Evolutionary conservation across 768 basidiomycete species (phyloP), one percentile per base, ranked within the genome.

Genomic region (Mycena belliarum): DNA sequence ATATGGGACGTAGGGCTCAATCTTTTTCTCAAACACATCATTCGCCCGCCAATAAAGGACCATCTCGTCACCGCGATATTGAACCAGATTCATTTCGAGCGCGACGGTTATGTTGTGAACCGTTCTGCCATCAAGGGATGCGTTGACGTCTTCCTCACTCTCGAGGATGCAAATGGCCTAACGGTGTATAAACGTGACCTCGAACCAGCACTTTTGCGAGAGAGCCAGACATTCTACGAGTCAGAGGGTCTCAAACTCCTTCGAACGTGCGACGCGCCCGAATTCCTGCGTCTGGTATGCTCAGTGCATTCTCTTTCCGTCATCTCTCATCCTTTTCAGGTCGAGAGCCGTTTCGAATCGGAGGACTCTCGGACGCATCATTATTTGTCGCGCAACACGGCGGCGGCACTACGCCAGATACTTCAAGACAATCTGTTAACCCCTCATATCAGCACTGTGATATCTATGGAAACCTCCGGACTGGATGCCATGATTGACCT

Each of bases 41-140:
- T 95, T 61, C 79, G 80, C 47, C 77, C 85, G 40, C 87, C 93
- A 47, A 95, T 98, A 73, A 86, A 90, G 64, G 84, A 86, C 28
- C 91, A 94, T 65, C 72, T 98, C 60, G 79, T 93, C 59, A 76
- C 82, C 11, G 91, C 93, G n/a, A 80, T 98, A 49, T 80, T 98
- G 46, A 82, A 82, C 28, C 91, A 95, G 73, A 87, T 99, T 52
- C 90, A 86, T 59, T 85, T 93, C 51, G 97, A 99, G 66, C 88
- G 97, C 16, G 89, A 95, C 61, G 95, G 95, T 24, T 91, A 89
- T 67, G 83, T 83, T 44, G 93, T 98, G 67, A 93, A 92, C 66
- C 88, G 91, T n/a, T 93, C 93, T 2, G 87, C 91, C 3, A 85
- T 98, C 49, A 90, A 92, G 67, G 90, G 89, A 63, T 93, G 90